phyloP scores from a whole-genome alignment of 495 filamentous ascomycete species.

The Neurospora sp. region DNA sequence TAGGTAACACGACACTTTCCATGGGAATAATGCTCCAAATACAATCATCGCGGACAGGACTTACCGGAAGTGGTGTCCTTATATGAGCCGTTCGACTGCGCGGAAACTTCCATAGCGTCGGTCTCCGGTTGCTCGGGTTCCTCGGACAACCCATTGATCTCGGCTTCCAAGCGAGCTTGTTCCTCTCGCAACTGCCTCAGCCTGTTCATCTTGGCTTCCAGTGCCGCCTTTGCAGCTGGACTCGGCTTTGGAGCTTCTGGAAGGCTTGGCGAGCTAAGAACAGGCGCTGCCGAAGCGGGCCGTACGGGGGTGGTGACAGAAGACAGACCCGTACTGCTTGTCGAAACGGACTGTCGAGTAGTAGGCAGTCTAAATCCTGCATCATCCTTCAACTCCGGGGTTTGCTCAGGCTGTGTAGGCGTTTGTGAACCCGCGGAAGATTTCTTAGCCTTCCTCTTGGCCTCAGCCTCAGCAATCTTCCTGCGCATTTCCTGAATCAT shows the following conservation, averaged over 20 bases:
- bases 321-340: slow-evolving; percentile 1
- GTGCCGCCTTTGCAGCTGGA: slow-evolving; percentile 21
- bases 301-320: neutral
- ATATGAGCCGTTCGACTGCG: slow-evolving; percentile 3
- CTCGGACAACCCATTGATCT: slow-evolving; percentile 39
- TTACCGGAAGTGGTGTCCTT: slow-evolving; percentile 1
- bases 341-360: neutral
- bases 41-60: neutral
- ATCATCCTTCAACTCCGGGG: slow-evolving; percentile 24
- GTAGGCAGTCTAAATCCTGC: slow-evolving; percentile 3
- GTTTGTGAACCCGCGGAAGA: slow-evolving; percentile 13
- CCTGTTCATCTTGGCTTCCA: slow-evolving; percentile 38
- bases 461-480: slow-evolving; percentile 68
- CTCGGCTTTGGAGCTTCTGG: slow-evolving; percentile 10
- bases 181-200: slow-evolving; percentile 46
- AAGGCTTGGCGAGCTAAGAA: slow-evolving; percentile 4
- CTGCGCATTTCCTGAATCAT: slow-evolving; percentile 65
- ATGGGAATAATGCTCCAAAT: neutral
- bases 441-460: slow-evolving; percentile 40
- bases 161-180: slow-evolving; percentile 46
- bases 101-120: slow-evolving; percentile 25
- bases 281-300: neutral
- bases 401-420: slow-evolving; percentile 17
- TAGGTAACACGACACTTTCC: neutral
- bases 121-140: slow-evolving; percentile 45